A percentile compares a stretch with the other conserved stretches of the same genome.
Conservation (phyloP, 2,329 filamentous ascomycete species). For the Polytolypa hystricis region DNA sequence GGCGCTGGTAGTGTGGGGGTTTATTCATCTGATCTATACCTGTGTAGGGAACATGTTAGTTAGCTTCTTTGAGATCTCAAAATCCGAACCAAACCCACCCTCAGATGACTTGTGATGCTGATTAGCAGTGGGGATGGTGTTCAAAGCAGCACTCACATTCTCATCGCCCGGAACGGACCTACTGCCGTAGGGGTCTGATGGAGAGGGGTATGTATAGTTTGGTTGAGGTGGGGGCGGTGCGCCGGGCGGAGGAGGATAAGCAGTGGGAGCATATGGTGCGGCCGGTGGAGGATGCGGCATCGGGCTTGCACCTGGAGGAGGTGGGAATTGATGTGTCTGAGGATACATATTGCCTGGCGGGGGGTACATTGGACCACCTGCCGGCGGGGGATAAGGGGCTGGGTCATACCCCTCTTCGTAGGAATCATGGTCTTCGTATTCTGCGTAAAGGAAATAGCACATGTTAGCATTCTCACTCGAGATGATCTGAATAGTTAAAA, state of each 20-base stretch:
- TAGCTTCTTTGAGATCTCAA: background rate
- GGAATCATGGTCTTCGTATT: conserved; percentile 21
- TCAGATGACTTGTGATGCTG: conserved; percentile 25
- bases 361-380: conserved; percentile 17
- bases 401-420: conserved; percentile 33
- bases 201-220: conserved; percentile 27
- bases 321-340: conserved; percentile 31
- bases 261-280: conserved; percentile 25
- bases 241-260: conserved; percentile 33
- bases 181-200: conserved; percentile 28
- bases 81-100: conserved; percentile 29
- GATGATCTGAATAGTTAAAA: too few species aligned
- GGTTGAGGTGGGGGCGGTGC: conserved; percentile 26
- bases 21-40: background rate
- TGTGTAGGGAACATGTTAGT: background rate
- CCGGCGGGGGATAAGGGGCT: conserved; percentile 26
- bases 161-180: conserved; percentile 33
- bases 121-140: conserved; percentile 25
- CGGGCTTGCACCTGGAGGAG: conserved; percentile 27
- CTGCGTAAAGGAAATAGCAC: conserved; percentile 14
- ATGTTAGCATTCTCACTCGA: too few species aligned
- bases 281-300: conserved; percentile 9
- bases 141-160: conserved; percentile 39
- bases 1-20: background rate
- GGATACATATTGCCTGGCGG: conserved; percentile 30